Evolutionary conservation across 2,329 filamentous ascomycete genomes (phyloP).

Genomic region (Arthrobotrys sphaeroides): DNA sequence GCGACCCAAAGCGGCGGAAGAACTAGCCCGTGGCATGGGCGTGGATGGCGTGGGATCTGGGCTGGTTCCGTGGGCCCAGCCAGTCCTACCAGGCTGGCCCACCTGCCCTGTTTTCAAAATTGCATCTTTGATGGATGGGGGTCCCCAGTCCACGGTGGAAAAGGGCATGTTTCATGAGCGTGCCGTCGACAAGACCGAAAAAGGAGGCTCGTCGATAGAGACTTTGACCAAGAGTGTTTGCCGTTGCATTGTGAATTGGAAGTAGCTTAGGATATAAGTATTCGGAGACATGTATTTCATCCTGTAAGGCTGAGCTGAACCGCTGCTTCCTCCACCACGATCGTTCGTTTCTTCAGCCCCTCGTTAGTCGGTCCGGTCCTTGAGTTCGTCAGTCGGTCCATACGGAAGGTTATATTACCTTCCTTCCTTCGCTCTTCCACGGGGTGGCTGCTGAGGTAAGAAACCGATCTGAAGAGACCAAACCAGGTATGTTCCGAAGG

Average conservation of each 20-base stretch:
- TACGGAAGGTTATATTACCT: neutral
- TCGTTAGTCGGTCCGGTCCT: neutral
- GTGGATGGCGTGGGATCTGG: conserved; percentile 15
- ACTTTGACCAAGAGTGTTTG: neutral
- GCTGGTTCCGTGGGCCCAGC: conserved; percentile 4
- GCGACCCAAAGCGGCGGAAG: neutral
- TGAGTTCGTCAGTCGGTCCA: neutral
- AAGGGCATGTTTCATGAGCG: conserved; percentile 20
- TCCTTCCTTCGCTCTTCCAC: neutral
- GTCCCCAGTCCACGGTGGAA: neutral
- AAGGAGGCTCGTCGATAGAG: neutral
- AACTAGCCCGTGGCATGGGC: conserved; percentile 15
- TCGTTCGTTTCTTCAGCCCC: no score
- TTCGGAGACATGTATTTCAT: neutral
- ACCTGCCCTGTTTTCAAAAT: no score
- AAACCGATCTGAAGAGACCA: neutral
- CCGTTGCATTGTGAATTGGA: no score
- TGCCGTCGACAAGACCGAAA: neutral
- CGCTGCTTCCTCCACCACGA: neutral
- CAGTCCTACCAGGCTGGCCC: no score
- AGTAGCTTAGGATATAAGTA: no score
- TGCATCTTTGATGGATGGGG: neutral
- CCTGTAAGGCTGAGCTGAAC: conserved; percentile 8
- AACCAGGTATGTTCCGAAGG: conserved; percentile 4
- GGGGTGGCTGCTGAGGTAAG: conserved; percentile 21